phyloP scores from a whole-genome alignment of 192 early-diverging fungal species.

The Linnemannia exigua region DNA sequence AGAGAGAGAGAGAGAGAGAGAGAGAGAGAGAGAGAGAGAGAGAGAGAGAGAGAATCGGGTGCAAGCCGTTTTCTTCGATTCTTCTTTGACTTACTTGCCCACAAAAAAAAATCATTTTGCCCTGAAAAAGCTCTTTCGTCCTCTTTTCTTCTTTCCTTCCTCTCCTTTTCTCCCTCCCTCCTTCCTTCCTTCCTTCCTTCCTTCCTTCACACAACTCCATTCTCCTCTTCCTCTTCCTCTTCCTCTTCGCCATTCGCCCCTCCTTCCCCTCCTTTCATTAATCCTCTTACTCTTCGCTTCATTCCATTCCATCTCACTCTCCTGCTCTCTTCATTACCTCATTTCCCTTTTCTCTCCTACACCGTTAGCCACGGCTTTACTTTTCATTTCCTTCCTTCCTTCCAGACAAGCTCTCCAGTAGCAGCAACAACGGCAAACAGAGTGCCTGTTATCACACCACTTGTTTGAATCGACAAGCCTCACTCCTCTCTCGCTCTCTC shows the following conservation, averaged over 20 bases:
- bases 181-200: constrained; percentile 2
- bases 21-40: neutral
- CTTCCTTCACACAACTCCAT: neutral
- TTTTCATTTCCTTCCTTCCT: neutral
- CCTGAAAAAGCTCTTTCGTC: neutral
- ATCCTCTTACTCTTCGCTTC: neutral
- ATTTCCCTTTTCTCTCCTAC: neutral
- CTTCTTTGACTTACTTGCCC: neutral
- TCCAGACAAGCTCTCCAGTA: too few species aligned
- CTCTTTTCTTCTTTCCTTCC: neutral
- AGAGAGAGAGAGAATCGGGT: neutral
- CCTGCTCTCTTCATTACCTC: neutral
- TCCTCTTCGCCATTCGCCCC: neutral
- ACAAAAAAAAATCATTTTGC: neutral
- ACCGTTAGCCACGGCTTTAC: neutral
- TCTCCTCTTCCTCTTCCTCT: neutral
- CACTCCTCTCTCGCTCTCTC: too few species aligned
- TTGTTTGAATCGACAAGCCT: too few species aligned
- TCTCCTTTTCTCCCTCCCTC: neutral
- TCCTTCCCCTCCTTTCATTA: neutral
- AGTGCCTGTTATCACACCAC: too few species aligned
- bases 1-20: neutral
- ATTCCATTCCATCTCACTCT: neutral
- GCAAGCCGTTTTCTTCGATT: too few species aligned
- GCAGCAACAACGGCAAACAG: too few species aligned